Base-by-base conservation (phyloP, 441 rosid genomes). In the Erysimum pusillum region DNA sequence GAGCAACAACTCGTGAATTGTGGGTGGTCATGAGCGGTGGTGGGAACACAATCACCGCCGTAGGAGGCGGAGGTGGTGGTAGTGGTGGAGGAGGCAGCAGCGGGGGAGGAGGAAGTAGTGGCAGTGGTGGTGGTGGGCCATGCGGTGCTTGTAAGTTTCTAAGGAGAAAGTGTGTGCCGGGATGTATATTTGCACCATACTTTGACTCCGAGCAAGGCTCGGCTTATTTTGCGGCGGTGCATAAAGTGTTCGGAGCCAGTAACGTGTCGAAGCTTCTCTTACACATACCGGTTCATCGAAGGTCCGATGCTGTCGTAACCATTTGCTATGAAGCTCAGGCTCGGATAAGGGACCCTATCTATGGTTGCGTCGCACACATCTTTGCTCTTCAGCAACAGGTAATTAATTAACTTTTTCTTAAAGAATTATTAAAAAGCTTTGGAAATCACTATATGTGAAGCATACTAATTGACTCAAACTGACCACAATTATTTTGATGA, bases 301-400 rank as follows among this genome's bases (percentile, higher is more conserved):
- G 98, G 60, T 88, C 82, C 0, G 99, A 94, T 41, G 94, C 99
- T 7, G 98, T 92, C 35, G 94, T 90, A 20, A 93, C 99, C 7
- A 85, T 94, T 42, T 92, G 97, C 61, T 92, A 90, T 36, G 99
- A 94, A 77, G 99, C 99, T 69, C 94, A 92, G 73, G 93, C 99
- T 49, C 82, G 99, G n/a, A 84, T 94, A 5, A 72, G 98, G 69
- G 99, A 94, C 71, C 98, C 97, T 36, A 94, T 94, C 74, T 94
- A 91, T 69, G 99, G 99, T 69, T 92, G 98, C 25, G 99, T 94
- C 31, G 90, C 96, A 68, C 97, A 94, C 66, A 92, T 94, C 84
- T 92, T 94, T 56, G 86, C 96, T 65, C 99, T 94, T 67, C 98
- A 94, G 63, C 98, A 92, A 71, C 99, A 92, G 98, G 99, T 94